Evolutionary conservation across 192 early-diverging fungal species (phyloP).

Genomic region (Podila horticola): DNA sequence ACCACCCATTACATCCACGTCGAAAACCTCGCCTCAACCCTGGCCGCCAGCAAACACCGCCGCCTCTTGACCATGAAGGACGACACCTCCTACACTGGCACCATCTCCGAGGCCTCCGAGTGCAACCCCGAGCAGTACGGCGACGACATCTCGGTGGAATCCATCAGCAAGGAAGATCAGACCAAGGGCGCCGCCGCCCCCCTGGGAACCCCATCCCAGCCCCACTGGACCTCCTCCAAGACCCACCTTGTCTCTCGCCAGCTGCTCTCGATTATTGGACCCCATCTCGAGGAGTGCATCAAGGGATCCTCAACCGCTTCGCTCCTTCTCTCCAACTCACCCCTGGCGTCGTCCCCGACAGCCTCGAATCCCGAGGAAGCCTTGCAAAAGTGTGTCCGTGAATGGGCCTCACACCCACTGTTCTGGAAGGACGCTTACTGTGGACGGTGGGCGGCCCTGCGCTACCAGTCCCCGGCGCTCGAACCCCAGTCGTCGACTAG

Average conservation of each 20-base stretch:
- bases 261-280: slow-evolving; percentile 32
- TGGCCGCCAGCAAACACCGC: slow-evolving; percentile 22
- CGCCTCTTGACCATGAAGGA: slow-evolving; percentile 48
- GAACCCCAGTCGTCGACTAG: neutral
- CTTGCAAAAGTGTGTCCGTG: slow-evolving; percentile 24
- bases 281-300: slow-evolving; percentile 37
- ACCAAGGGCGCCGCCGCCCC: neutral
- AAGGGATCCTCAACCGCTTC: neutral
- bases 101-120: slow-evolving; percentile 33
- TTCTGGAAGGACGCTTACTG: slow-evolving; percentile 50
- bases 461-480: slow-evolving; percentile 7
- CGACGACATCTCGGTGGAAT: slow-evolving; percentile 3
- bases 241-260: slow-evolving; percentile 42
- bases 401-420: slow-evolving; percentile 30
- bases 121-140: slow-evolving; percentile 41
- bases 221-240: slow-evolving; percentile 39
- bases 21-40: slow-evolving; percentile 33
- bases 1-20: slow-evolving; percentile 47
- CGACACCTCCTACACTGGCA: slow-evolving; percentile 24
- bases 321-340: neutral
- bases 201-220: neutral
- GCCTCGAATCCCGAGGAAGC: slow-evolving; percentile 17
- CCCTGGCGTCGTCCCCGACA: neutral
- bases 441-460: slow-evolving; percentile 28
- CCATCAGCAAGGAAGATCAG: neutral